Evolutionary conservation across 2,329 filamentous ascomycete species (phyloP), one percentile per base, ranked within the genome.

Genomic region (Epichloe coenophiala): DNA sequence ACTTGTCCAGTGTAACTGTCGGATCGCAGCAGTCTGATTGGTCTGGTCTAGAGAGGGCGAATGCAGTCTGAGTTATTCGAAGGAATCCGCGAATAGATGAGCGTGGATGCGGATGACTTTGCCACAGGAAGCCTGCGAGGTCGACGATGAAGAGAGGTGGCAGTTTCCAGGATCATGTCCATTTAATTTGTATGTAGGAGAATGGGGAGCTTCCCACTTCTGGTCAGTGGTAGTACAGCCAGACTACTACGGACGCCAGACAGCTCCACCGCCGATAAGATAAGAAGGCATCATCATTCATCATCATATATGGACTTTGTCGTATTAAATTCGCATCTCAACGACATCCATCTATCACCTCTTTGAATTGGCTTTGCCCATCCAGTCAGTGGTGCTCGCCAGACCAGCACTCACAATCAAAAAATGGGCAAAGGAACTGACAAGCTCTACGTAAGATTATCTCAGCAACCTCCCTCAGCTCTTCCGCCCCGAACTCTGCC

Each of bases 341-440:
- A 31, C 27, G 27, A 11, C 8, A n/a, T 2, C 27, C 27, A 11
- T 38, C 36, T n/a, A 13, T 38, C 36, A 6, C 3, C 36, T n/a
- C 36, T 23, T 42, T 19, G 8, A 12, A 9, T 11, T 17, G 39
- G n/a, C 17, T 19, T 17, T 19, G 17, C 17, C n/a, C 33, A 15
- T 23, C 36, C 45, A 31, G 45, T 35, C 45, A 11, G 45, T 35
- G 35, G 23, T 13, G 45, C 35, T 21, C 42, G 19, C 8, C 13
- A 47, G 23, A n/a, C 21, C 46, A 11, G 6, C 8, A n/a, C 17
- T 12, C 27, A 51, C 31, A 55, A 44, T 53, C 3, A 31, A 55
- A 60, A 47, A 50, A 70, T 70, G 67, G 67, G 67, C 1, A 70
- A 70, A 57, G 70, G 70, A 56, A 72, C 70, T 11, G 70, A 72